Percentiles rank a stretch among this genome's conserved stretches.
phyloP scores from a whole-genome alignment of 106 monocot species.

The Platanthera zijinensis region DNA sequence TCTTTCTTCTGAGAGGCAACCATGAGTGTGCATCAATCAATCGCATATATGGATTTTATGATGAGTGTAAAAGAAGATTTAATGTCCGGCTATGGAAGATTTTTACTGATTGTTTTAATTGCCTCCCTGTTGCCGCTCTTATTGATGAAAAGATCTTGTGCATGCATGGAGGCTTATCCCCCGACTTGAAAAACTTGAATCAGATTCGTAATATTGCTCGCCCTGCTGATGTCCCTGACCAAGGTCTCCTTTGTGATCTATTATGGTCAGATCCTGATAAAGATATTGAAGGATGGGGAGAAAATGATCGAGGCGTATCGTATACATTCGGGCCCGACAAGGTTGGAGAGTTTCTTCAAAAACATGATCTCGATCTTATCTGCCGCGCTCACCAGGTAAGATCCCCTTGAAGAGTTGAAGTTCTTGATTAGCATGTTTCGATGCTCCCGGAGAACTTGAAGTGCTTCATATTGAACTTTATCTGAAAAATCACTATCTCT shows the following conservation, averaged over 20 bases:
- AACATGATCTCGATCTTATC: constrained; percentile 11
- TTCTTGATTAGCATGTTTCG: background rate
- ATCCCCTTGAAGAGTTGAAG: background rate
- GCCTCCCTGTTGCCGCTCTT: constrained; percentile 10
- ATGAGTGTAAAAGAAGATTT: constrained; percentile 12
- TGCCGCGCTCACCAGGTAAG: constrained; percentile 11
- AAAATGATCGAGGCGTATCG: constrained; percentile 12
- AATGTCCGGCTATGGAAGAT: constrained; percentile 9
- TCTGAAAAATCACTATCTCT: background rate
- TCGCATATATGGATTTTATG: constrained; percentile 11
- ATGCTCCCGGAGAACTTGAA: background rate
- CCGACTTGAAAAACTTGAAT: constrained; percentile 8
- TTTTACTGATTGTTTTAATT: constrained; percentile 13
- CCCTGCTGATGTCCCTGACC: constrained; percentile 10
- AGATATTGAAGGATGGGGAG: constrained; percentile 15
- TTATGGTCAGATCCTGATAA: constrained; percentile 15
- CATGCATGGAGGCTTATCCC: constrained; percentile 10
- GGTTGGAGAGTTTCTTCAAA: constrained; percentile 12
- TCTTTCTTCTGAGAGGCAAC: constrained; percentile 12
- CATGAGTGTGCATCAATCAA: constrained; percentile 15
- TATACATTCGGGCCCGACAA: constrained; percentile 11
- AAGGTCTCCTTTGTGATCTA: constrained; percentile 8
- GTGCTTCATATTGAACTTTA: background rate
- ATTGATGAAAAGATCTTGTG: constrained; percentile 9
- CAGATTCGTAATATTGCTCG: constrained; percentile 9